phyloP scores from a whole-genome alignment of 2,329 filamentous ascomycete species.

The Microcyclospora pomicola region DNA sequence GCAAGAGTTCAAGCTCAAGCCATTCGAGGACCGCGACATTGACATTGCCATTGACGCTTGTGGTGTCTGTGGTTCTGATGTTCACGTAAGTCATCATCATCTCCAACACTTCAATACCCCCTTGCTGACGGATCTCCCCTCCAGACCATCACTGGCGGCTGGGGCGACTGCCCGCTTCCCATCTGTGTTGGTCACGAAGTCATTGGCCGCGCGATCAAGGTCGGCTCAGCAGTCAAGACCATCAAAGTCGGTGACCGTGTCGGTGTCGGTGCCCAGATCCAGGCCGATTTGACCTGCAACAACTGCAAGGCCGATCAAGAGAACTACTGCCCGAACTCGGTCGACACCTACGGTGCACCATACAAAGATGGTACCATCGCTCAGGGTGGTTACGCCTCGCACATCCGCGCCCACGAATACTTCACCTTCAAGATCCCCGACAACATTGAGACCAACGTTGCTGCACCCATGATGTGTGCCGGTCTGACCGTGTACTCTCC shows the following conservation, averaged over 20 bases:
- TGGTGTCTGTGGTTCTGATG: conserved; percentile 42
- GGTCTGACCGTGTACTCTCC: conserved; percentile 71
- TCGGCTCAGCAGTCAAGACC: conserved; percentile 36
- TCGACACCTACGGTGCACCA: conserved; percentile 37
- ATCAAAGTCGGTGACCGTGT: conserved; percentile 33
- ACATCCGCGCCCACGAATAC: conserved; percentile 64
- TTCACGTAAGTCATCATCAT: conserved; percentile 29
- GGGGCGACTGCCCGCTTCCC: conserved; percentile 49
- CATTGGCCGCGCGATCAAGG: conserved; percentile 36
- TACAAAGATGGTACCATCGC: conserved; percentile 47
- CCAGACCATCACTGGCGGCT: conserved; percentile 32
- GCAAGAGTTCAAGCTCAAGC: conserved; percentile 61
- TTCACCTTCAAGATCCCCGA: conserved; percentile 66
- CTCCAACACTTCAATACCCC: conserved; percentile 3
- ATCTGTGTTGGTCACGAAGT: conserved; percentile 54
- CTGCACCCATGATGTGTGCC: conserved; percentile 41
- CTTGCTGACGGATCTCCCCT: conserved; percentile 7
- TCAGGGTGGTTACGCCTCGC: conserved; percentile 53
- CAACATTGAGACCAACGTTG: conserved; percentile 43
- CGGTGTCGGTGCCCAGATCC: conserved; percentile 37
- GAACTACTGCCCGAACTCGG: conserved; percentile 38
- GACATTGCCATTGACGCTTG: conserved; percentile 78
- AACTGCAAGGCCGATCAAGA: conserved; percentile 40
- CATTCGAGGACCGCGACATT: conserved; percentile 74
- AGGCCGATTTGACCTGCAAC: conserved; percentile 35